Percentiles rank a stretch among this genome's conserved stretches.
These are phyloP conservation scores for Penicillium tannophilum DNA, from an alignment of 495 filamentous ascomycete genomes.

Conservation along the genomic window DNA sequence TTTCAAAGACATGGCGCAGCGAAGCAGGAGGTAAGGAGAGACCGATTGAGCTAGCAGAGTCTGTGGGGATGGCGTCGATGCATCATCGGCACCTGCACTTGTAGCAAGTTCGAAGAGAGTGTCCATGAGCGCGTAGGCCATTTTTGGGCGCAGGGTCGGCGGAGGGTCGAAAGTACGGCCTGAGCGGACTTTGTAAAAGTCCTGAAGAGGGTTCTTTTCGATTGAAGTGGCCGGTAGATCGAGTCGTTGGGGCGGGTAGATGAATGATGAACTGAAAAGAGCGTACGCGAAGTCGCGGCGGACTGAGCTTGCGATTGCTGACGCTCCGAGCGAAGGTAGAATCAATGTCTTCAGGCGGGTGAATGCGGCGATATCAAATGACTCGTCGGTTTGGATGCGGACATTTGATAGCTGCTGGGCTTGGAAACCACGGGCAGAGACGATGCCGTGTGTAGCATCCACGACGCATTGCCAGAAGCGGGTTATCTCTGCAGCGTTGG, in stretches of 20 bases:
- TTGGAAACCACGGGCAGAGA: slow-evolving; percentile 41
- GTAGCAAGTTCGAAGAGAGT: slow-evolving; percentile 70
- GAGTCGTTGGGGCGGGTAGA: slow-evolving; percentile 67
- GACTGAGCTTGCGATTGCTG: slow-evolving; percentile 63
- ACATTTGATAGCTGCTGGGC: slow-evolving; percentile 28
- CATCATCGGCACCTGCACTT: slow-evolving; percentile 10
- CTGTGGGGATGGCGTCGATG: slow-evolving; percentile 28
- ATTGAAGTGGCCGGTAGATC: slow-evolving; percentile 58
- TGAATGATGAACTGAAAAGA: slow-evolving; percentile 82
- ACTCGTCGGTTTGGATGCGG: slow-evolving; percentile 52
- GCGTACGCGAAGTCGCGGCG: slow-evolving; percentile 71
- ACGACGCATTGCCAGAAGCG: slow-evolving; percentile 48
- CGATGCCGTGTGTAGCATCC: slow-evolving; percentile 42
- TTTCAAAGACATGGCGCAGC: slow-evolving; percentile 75
- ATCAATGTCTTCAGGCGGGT: slow-evolving; percentile 66
- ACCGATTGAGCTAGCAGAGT: slow-evolving; percentile 72
- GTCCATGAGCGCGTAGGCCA: slow-evolving; percentile 79
- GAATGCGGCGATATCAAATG: slow-evolving; percentile 81
- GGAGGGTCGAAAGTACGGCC: slow-evolving; percentile 71
- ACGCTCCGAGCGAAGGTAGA: slow-evolving; percentile 69
- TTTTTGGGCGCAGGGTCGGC: slow-evolving; percentile 64
- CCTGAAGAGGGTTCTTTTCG: slow-evolving; percentile 55
- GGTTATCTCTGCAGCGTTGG: slow-evolving; percentile 32
- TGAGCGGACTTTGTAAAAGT: slow-evolving; percentile 63
- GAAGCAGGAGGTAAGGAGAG: slow-evolving; percentile 81